Evolutionary conservation across 2,329 filamentous ascomycete genomes (phyloP).

Genomic region (Penicillium sp.): DNA sequence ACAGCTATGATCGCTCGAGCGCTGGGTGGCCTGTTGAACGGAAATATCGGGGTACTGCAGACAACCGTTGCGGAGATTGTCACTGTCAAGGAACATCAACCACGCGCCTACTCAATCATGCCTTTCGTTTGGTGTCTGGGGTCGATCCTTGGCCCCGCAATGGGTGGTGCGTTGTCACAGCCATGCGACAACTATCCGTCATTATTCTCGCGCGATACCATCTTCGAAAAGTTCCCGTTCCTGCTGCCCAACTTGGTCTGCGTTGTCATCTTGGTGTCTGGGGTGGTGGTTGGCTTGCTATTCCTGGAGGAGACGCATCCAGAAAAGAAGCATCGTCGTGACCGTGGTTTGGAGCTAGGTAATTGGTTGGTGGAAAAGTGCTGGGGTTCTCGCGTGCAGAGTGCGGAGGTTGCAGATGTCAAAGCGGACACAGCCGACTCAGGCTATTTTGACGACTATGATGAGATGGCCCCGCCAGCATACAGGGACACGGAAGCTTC

Average conservation of each 20-base stretch:
- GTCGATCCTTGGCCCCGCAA: conserved; percentile 89
- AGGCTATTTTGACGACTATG: conserved; percentile 65
- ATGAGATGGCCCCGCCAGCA: conserved; percentile 66
- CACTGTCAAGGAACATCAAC: conserved; percentile 90
- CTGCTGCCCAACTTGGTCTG: conserved; percentile 92
- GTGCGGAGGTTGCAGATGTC: conserved; percentile 35
- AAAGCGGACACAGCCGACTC: conserved; percentile 55
- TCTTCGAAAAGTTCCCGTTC: conserved; percentile 89
- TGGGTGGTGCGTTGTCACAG: conserved; percentile 86
- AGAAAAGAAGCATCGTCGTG: conserved; percentile 75
- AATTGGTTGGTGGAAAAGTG: conserved; percentile 63
- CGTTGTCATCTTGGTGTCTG: conserved; percentile 74
- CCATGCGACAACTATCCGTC: conserved; percentile 82
- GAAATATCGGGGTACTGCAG: conserved; percentile 93
- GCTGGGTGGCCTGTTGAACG: conserved; percentile 88
- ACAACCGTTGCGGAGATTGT: conserved; percentile 95
- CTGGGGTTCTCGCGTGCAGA: conserved; percentile 34
- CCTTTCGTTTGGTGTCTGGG: conserved; percentile 97
- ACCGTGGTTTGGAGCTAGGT: conserved; percentile 78
- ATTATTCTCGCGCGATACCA: conserved; percentile 71
- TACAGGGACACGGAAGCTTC: conserved; percentile 67
- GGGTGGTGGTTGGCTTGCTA: conserved; percentile 77
- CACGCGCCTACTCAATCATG: conserved; percentile 95
- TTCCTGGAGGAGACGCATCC: conserved; percentile 95
- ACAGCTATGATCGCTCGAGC: conserved; percentile 86